Base-by-base conservation (phyloP, 768 basidiomycete species). In the Amanita brunnescens region DNA sequence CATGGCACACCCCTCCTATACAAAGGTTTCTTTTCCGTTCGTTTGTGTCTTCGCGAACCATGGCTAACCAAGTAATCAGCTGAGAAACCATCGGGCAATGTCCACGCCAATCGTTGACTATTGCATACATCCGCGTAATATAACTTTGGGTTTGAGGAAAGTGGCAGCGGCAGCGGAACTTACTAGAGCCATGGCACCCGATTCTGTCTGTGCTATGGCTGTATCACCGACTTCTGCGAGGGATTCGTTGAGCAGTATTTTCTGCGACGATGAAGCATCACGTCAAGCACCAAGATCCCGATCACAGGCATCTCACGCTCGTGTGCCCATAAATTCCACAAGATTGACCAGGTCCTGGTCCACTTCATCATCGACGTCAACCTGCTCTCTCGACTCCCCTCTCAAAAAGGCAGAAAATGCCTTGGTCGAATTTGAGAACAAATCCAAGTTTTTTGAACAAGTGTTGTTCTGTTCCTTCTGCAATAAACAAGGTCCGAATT, bases 401-500 rank as follows among this genome's bases (percentile, higher is more conserved):
- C 35, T 51, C 55, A 18, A 33, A 47, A 42, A 56, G 57, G 9
- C 57, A 32, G 32, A 51, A 35, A 51, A 44, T 33, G n/a, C 20
- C 18, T 37, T 51, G 32, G 24, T 51, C n/a, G 41, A 51, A 13
- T 61, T 81, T 2, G 83, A 85, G 62, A 64, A 62, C 30, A 65
- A 67, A 24, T 85, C 83, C 3, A 77, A 65, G 58, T 62, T 85
- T 45, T 75, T 78, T 42, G 59, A 58, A 21, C 64, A 62, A 33
- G 58, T 65, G 9, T 56, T 61, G 21, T 57, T 57, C 30, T 85
- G 83, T 51, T 71, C 76, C 8, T 71, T 78, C 1, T 85, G 83
- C 59, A 64, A 63, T 30, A 80, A 75, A 59, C 47, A 59, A 1
- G 83, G 83, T 0, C 62, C 65, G 12, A 77, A 80, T 53, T 85